Percentiles rank a stretch among this genome's conserved stretches.
phyloP scores from a whole-genome alignment of 2,329 filamentous ascomycete species.

The Biscogniauxia mediterranea region DNA sequence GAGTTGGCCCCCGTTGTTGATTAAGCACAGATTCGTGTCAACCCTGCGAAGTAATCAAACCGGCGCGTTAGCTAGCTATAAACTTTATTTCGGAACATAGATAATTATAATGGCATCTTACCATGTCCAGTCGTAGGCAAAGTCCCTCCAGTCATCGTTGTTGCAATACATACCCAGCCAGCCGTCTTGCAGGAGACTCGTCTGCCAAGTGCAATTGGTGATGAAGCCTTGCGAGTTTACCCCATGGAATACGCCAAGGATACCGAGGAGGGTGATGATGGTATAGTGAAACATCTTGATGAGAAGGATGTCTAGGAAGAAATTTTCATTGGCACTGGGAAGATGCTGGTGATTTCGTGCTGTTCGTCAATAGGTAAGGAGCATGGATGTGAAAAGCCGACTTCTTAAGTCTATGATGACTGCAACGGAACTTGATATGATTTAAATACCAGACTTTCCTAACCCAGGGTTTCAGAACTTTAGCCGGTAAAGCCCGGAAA shows the following conservation, averaged over 20 bases:
- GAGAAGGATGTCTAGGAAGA: not conserved
- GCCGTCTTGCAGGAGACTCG: conserved; percentile 31
- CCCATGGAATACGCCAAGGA: conserved; percentile 29
- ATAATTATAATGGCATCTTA: conserved; percentile 14
- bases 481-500: not conserved
- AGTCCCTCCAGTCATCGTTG: conserved; percentile 34
- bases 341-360: not conserved
- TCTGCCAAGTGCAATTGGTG: conserved; percentile 37
- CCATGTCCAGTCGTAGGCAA: conserved; percentile 42
- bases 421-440: too few relatives aligned
- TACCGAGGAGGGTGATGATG: conserved; percentile 11
- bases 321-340: not conserved
- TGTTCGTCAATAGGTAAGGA: not conserved
- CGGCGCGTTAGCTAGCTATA: not conserved
- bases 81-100: not conserved
- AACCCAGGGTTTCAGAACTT: not conserved
- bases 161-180: conserved; percentile 41
- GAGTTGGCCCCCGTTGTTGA: conserved; percentile 31
- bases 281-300: conserved; percentile 6
- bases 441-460: too few relatives aligned
- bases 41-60: conserved; percentile 29
- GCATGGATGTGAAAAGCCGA: not conserved
- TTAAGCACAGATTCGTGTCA: conserved; percentile 34
- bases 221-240: conserved; percentile 32
- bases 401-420: not conserved